These are phyloP conservation scores for Prunus yedoensis DNA, from an alignment of 331 rosid genomes.

Conservation along the genomic window DNA sequence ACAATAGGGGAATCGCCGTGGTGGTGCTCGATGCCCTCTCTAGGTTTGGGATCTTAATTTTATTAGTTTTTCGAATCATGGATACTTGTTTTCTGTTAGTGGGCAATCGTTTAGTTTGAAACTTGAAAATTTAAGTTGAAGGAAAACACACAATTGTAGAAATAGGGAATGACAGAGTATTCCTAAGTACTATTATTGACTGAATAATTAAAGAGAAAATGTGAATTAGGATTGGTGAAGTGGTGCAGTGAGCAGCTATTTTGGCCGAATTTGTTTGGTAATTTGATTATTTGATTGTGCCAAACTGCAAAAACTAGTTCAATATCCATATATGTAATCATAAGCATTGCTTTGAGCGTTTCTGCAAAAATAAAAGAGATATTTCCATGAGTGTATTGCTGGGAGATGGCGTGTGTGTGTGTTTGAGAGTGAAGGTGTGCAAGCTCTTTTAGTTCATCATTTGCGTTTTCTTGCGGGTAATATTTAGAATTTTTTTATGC, in stretches of 20 bases:
- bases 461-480: constrained; percentile 7
- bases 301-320: neutral
- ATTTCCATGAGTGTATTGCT: neutral
- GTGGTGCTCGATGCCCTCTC: constrained; percentile 95
- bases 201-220: neutral
- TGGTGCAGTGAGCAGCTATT: neutral
- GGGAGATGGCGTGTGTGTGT: neutral
- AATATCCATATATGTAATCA: neutral
- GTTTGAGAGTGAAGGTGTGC: neutral
- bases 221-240: neutral
- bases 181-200: neutral
- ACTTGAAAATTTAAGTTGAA: neutral
- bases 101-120: neutral
- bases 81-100: neutral
- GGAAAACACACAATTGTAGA: neutral
- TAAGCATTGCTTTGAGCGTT: neutral
- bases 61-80: neutral
- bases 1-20: constrained; percentile 90
- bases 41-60: constrained; percentile 41
- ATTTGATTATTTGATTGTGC: neutral
- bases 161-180: neutral
- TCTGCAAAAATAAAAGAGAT: no score
- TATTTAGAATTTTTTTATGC: constrained; percentile 8
- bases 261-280: neutral
- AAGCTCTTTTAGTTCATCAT: neutral